Conservation (phyloP, 225 moss, liverwort and hornwort species). For the Antitrichia curtipendula region DNA sequence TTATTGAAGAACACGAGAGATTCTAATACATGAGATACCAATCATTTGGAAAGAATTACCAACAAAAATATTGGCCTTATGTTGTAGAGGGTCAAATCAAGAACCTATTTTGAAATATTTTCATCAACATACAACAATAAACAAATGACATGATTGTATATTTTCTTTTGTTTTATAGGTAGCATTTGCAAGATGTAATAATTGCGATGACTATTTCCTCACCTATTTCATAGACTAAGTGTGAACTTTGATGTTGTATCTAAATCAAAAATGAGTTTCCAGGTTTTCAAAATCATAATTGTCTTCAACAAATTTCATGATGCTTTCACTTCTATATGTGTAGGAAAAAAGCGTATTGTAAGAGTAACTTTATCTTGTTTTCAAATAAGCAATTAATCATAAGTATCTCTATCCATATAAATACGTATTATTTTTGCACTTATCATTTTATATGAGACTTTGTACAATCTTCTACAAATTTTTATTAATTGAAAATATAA, state of each 20-base stretch:
- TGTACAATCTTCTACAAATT: too few relatives aligned
- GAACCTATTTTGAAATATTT: not conserved
- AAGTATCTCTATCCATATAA: too few relatives aligned
- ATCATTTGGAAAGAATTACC: accelerated
- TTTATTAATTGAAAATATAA: too few relatives aligned
- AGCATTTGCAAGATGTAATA: not conserved
- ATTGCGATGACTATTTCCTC: accelerated
- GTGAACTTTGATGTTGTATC: accelerated
- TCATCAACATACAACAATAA: not conserved
- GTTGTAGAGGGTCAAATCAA: not conserved
- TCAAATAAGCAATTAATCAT: too few relatives aligned
- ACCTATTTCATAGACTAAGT: not conserved
- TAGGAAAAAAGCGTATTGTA: not conserved
- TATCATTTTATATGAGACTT: too few relatives aligned
- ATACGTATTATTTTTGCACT: too few relatives aligned
- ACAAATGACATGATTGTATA: not conserved
- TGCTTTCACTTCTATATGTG: not conserved
- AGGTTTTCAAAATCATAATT: not conserved
- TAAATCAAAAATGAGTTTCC: accelerated
- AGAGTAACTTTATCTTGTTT: not conserved
- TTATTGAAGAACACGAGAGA: not conserved
- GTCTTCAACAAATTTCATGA: not conserved
- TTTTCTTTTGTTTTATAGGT: too few relatives aligned
- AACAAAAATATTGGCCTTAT: not conserved
- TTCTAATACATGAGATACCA: not conserved